Percentiles rank a stretch among this genome's conserved stretches.
phyloP scores from a whole-genome alignment of 2,329 filamentous ascomycete species.

The Hymenoscyphus salicellus region DNA sequence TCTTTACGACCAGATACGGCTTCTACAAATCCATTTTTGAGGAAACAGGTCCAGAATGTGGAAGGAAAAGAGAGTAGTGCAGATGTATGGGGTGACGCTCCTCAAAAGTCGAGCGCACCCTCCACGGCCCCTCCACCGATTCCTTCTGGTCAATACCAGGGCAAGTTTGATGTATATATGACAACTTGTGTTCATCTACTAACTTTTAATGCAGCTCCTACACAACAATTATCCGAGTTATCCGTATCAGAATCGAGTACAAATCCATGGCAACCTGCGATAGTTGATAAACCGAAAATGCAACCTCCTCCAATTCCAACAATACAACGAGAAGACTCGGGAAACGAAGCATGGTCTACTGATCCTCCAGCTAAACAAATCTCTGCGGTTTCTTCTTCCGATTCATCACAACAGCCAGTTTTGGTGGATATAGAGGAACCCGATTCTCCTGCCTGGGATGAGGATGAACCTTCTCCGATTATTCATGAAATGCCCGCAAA shows the following conservation, averaged over 20 bases:
- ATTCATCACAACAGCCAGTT: conserved; percentile 23
- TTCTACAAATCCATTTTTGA: conserved; percentile 35
- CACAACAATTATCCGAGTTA: conserved; percentile 28
- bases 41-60: conserved; percentile 23
- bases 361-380: conserved; percentile 16
- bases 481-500: conserved; percentile 24
- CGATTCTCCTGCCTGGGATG: conserved; percentile 36
- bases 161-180: not conserved
- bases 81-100: conserved; percentile 28
- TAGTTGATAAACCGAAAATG: conserved; percentile 22
- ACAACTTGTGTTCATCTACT: not conserved
- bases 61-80: conserved; percentile 30
- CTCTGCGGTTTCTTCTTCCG: conserved; percentile 15
- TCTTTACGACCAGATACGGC: conserved; percentile 17
- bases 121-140: conserved; percentile 19
- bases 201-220: conserved; percentile 14
- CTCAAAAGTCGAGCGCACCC: conserved; percentile 19
- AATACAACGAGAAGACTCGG: conserved; percentile 27
- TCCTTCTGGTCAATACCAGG: conserved; percentile 24
- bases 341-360: conserved; percentile 31
- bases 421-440: conserved; percentile 32
- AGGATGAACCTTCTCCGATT: conserved; percentile 27
- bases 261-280: conserved; percentile 35
- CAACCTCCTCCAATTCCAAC: conserved; percentile 20
- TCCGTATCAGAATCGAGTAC: conserved; percentile 28